Evolutionary conservation across 2,329 filamentous ascomycete species (phyloP).

Genomic region (Ophiobolus disseminans): DNA sequence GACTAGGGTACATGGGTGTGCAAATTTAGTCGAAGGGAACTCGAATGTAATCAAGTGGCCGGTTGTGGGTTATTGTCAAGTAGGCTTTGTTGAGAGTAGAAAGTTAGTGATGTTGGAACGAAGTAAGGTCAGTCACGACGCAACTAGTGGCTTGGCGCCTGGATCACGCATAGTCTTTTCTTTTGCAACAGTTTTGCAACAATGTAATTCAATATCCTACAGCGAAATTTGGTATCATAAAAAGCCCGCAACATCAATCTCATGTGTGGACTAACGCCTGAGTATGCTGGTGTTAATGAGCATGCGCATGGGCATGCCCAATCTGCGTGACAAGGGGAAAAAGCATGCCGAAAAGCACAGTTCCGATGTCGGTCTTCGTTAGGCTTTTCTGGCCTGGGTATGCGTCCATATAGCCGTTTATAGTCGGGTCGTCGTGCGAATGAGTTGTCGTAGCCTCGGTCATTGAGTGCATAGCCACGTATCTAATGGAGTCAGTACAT

Average conservation of each 20-base stretch:
- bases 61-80: too few relatives aligned
- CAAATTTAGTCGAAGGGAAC: too few relatives aligned
- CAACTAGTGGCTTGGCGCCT: too few relatives aligned
- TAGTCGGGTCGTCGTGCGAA: constrained; percentile 44
- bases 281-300: constrained; percentile 4
- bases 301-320: constrained; percentile 69
- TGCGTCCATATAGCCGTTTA: constrained; percentile 60
- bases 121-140: neutral
- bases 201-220: constrained; percentile 3
- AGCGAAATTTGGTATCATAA: constrained; percentile 10
- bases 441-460: constrained; percentile 68
- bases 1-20: too few relatives aligned
- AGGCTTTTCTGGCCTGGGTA: constrained; percentile 60
- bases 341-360: constrained; percentile 76
- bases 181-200: neutral
- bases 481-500: constrained; percentile 60
- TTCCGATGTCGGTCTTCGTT: constrained; percentile 62
- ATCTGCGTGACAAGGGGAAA: constrained; percentile 79
- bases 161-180: neutral
- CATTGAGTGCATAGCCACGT: constrained; percentile 99
- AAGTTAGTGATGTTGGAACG: neutral
- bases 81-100: too few relatives aligned
- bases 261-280: constrained; percentile 13
- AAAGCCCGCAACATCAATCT: neutral
- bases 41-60: too few relatives aligned